Conservation (phyloP, 2,329 filamentous ascomycete genomes). For the Botrytis fragariae region DNA sequence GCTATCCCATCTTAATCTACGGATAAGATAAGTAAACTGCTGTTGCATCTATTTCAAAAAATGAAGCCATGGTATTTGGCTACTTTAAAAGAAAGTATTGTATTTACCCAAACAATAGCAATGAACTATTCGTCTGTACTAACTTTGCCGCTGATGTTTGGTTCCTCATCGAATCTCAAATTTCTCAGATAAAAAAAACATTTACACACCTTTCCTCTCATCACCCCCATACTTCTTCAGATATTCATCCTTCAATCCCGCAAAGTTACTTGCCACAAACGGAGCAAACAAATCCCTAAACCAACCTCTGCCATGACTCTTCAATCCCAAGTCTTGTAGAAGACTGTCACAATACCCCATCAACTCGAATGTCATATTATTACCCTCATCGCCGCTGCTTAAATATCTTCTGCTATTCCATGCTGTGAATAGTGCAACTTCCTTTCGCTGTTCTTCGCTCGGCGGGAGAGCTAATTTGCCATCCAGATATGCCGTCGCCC, state of each 20-base stretch:
- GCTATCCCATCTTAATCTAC: too few species aligned
- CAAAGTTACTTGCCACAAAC: neutral
- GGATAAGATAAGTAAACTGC: neutral
- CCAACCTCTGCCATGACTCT: neutral
- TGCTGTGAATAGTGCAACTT: neutral
- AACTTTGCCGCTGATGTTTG: neutral
- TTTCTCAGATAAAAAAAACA: fast-evolving
- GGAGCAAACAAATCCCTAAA: neutral
- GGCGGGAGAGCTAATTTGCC: neutral
- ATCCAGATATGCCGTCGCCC: neutral
- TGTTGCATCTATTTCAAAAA: neutral
- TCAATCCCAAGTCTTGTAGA: neutral
- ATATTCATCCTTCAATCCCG: neutral
- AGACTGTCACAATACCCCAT: neutral
- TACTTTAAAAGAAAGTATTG: neutral
- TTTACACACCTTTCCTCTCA: neutral
- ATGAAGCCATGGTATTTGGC: neutral
- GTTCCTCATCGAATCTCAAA: neutral
- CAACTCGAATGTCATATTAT: neutral
- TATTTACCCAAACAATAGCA: neutral
- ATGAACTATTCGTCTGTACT: too few species aligned
- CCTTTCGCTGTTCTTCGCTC: neutral
- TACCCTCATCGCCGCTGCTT: neutral
- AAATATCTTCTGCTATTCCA: neutral
- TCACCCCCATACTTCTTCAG: neutral